Base-by-base conservation (phyloP, 129 eudicot species). In the Flaveria sonorensis region DNA sequence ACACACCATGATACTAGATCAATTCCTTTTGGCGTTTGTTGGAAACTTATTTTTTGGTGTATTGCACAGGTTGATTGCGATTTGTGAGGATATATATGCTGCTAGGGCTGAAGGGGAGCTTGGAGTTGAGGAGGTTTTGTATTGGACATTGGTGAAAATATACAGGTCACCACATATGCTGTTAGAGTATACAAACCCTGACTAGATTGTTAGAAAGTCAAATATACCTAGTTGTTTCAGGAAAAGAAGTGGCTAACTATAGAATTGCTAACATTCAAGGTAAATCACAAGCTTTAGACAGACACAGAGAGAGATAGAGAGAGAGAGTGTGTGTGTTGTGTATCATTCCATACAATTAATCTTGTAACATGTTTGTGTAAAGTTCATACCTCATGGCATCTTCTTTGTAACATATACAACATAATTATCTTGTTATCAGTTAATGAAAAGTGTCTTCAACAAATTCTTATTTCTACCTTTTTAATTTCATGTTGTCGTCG, bases 31-130 rank as follows among this genome's bases (percentile, higher is more conserved):
- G 48, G 16, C 64, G 7, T 48, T 50, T 4, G 20, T 15, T 46
- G 39, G 23, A 59, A 74, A 68, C 77, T 32, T 6, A 70, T 23
- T 70, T 75, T 61, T 76, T 70, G 39, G 59, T 81, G 23, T 51
- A 15, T 13, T 46, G 48, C 43, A 55, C 80, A 86, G 89, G 81
- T 68, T 86, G 78, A 84, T 86, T 47, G 89, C 89, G 1, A 86
- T 86, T 18, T 86, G 89, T 53, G 89, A 86, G 76, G 82, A 86
- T 43, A 86, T 86, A 21, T 86, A 86, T 61, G 89, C 89, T 11
- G 89, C 89, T 59, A 82, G 89, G 78, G 87, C 89, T 14, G 89
- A 86, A 75, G 89, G 89, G 45, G 89, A 86, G 76, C 89, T 86
- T 26, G 87, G 85, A 66, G 89, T 86, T 16, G 89, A 86, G 78